phyloP scores from a whole-genome alignment of 164 flowering plant species.

The Litsea cubeba region DNA sequence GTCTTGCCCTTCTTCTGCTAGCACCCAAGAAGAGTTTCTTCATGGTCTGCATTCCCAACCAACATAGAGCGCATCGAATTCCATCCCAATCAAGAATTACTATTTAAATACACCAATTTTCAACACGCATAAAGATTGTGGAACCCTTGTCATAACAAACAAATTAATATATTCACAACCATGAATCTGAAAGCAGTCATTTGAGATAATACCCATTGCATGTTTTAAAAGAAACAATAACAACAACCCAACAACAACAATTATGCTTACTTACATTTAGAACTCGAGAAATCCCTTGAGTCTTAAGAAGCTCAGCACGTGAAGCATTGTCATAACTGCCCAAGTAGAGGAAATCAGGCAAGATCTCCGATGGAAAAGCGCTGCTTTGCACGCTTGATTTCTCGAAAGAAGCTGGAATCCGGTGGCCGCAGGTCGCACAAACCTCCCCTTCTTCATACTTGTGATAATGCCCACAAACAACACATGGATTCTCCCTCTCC shows the following conservation, averaged over 20 bases:
- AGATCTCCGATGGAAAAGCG: conserved; percentile 82
- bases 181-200: not conserved
- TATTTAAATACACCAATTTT: not conserved
- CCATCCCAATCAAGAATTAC: too few species aligned
- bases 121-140: not conserved
- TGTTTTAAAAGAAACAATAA: not conserved
- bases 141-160: not conserved
- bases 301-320: conserved; percentile 77
- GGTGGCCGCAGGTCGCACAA: conserved; percentile 90
- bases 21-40: too few species aligned
- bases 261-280: conserved; percentile 58
- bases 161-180: not conserved
- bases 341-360: conserved; percentile 82
- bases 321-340: conserved; percentile 98
- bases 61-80: too few species aligned
- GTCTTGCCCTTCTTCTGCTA: too few species aligned
- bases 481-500: conserved; percentile 96
- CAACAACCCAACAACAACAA: too few species aligned
- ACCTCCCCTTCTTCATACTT: conserved; percentile 92
- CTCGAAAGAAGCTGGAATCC: conserved; percentile 42
- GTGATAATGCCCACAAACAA: conserved; percentile 96
- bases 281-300: conserved; percentile 80
- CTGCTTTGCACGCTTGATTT: conserved; percentile 41
- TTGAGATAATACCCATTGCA: not conserved
- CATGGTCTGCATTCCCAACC: too few species aligned